Percentiles rank a stretch among this genome's conserved stretches.
Conservation (phyloP, 495 filamentous ascomycete species). For the Viridothelium virens region DNA sequence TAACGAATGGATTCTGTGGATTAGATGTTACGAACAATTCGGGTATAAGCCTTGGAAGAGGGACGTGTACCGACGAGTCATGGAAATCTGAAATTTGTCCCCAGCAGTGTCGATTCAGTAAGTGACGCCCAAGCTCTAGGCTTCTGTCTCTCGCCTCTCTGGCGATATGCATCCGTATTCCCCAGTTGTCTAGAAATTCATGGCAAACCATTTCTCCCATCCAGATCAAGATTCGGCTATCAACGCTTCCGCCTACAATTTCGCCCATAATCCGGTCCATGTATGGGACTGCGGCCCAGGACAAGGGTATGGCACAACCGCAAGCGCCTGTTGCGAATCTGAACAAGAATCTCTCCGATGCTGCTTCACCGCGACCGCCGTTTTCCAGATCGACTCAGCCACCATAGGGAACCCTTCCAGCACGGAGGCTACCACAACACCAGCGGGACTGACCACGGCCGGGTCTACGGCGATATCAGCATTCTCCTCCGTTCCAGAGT, state of each 20-base stretch:
- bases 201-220: not conserved
- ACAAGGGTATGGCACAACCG: not conserved
- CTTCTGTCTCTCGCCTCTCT: not conserved
- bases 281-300: not conserved
- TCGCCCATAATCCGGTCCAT: not conserved
- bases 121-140: not conserved
- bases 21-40: not conserved
- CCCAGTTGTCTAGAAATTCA: not conserved
- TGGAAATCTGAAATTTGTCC: conserved; percentile 6
- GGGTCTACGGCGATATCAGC: not conserved
- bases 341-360: not conserved
- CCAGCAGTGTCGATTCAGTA: not conserved
- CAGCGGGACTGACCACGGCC: too few relatives aligned
- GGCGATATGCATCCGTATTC: too few relatives aligned
- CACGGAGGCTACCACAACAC: not conserved
- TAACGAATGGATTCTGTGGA: not conserved
- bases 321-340: not conserved
- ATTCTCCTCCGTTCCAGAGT: not conserved
- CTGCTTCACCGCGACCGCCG: not conserved
- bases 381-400: not conserved
- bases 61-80: not conserved
- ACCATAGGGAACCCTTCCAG: not conserved
- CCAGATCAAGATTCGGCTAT: not conserved
- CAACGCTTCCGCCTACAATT: not conserved
- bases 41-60: not conserved